Conservation (phyloP, 495 filamentous ascomycete species). For the Neurospora intermedia region DNA sequence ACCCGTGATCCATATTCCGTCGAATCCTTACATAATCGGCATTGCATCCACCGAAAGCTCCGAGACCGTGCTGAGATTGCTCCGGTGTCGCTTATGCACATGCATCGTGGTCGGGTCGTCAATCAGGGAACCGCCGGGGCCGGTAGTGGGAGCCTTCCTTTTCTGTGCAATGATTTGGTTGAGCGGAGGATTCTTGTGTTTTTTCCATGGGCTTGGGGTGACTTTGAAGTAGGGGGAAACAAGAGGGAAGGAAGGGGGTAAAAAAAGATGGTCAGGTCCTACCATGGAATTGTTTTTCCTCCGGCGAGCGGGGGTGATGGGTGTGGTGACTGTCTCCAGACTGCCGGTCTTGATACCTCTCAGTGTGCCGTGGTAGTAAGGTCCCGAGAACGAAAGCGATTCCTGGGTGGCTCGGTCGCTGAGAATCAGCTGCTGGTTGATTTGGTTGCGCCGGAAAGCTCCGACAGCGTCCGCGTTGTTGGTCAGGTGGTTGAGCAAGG, state of each 20-base stretch:
- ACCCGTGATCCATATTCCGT: neutral
- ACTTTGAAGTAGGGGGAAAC: constrained; percentile 1
- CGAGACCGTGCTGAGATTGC: constrained; percentile 8
- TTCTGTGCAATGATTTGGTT: constrained; percentile 29
- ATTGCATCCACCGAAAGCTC: neutral
- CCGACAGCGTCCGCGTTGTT: constrained; percentile 54
- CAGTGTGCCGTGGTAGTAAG: constrained; percentile 38
- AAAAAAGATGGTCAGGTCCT: neutral
- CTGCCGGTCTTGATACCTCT: constrained; percentile 46
- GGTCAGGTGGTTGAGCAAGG: constrained; percentile 56
- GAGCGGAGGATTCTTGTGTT: constrained; percentile 31
- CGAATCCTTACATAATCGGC: neutral
- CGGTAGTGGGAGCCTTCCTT: constrained; percentile 35
- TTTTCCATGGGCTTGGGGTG: neutral
- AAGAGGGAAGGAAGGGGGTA: neutral
- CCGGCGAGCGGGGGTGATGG: constrained; percentile 43
- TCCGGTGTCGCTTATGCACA: constrained; percentile 40
- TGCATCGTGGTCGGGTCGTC: neutral
- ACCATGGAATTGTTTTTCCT: constrained; percentile 26
- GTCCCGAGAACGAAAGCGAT: constrained; percentile 42
- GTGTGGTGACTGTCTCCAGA: constrained; percentile 41
- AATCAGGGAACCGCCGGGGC: constrained; percentile 8
- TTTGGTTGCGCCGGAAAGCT: constrained; percentile 70
- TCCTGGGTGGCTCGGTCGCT: constrained; percentile 46
- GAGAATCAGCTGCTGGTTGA: constrained; percentile 56